phyloP scores from a whole-genome alignment of 2,329 filamentous ascomycete genomes.

The Clathrospora elynae region DNA sequence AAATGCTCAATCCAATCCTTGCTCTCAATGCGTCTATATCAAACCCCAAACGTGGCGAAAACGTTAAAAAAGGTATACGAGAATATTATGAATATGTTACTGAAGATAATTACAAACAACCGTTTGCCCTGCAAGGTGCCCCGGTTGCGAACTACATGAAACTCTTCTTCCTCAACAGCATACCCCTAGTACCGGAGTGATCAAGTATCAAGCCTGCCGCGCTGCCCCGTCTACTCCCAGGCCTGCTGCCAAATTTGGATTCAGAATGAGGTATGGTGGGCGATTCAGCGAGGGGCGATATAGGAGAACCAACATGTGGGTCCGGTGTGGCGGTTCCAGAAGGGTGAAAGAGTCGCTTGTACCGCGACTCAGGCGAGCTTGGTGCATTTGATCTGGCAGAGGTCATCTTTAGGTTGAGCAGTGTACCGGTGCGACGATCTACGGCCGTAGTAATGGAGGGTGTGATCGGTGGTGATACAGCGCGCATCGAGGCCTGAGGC shows the following conservation, averaged over 20 bases:
- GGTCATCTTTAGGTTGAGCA: slow-evolving; percentile 35
- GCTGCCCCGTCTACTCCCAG: slow-evolving; percentile 27
- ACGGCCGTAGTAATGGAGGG: slow-evolving; percentile 21
- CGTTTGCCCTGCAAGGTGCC: too few relatives aligned
- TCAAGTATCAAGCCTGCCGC: slow-evolving; percentile 27
- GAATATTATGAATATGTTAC: slow-evolving; percentile 2
- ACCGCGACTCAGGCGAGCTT: slow-evolving; percentile 49
- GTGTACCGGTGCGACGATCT: slow-evolving; percentile 26
- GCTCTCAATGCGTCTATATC: too few relatives aligned
- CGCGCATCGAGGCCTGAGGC: slow-evolving; percentile 17
- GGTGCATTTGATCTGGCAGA: slow-evolving; percentile 26
- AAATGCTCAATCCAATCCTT: too few relatives aligned
- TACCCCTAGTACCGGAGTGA: slow-evolving; percentile 40
- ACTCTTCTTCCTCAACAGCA: slow-evolving; percentile 36
- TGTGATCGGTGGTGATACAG: slow-evolving; percentile 36
- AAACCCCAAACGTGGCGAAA: too few relatives aligned
- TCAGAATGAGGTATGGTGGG: too few relatives aligned
- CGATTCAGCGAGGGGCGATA: background rate
- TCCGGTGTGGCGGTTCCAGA: slow-evolving; percentile 24
- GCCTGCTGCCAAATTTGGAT: slow-evolving; percentile 12
- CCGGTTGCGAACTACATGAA: slow-evolving; percentile 4
- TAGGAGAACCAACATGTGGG: slow-evolving; percentile 15
- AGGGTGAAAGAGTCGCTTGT: slow-evolving; percentile 51
- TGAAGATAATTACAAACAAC: background rate
- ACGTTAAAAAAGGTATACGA: background rate